A percentile compares a stretch with the other conserved stretches of the same genome.
phyloP scores from a whole-genome alignment of 139 green algal species.

The Haematococcus lacustris region DNA sequence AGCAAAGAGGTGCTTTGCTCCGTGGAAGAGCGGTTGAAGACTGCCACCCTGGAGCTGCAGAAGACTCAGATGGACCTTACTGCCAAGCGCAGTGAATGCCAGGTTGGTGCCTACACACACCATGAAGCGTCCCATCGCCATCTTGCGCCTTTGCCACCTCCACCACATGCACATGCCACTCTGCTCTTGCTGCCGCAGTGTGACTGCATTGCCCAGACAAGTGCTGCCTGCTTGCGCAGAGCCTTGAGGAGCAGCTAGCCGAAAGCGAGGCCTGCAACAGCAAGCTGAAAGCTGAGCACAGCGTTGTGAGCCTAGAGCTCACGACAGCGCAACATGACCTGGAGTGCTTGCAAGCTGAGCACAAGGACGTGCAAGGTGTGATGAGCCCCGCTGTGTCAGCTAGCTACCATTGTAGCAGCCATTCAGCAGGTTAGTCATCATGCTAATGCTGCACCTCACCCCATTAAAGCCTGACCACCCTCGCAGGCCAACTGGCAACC shows the following conservation, averaged over 20 bases:
- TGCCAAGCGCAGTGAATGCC: constrained; percentile 28
- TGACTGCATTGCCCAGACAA: no score
- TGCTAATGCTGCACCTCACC: no score
- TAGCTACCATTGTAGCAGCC: background rate
- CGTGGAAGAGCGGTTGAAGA: constrained; percentile 40
- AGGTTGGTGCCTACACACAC: constrained; percentile 1
- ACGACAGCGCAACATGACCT: constrained; percentile 12
- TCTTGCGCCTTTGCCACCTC: no score
- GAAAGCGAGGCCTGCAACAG: constrained; percentile 15
- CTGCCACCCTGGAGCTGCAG: constrained; percentile 27
- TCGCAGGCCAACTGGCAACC: constrained; percentile 7
- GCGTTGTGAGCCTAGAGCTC: constrained; percentile 10
- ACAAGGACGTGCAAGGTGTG: constrained; percentile 16
- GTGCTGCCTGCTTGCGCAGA: background rate
- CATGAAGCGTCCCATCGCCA: background rate
- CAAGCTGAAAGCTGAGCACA: background rate
- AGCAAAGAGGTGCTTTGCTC: constrained; percentile 43
- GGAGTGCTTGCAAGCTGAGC: constrained; percentile 12
- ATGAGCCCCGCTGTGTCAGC: background rate
- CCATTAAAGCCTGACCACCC: no score
- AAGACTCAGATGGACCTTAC: constrained; percentile 42
- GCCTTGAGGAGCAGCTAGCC: constrained; percentile 25
- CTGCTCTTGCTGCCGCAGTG: no score
- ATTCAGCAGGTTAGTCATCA: no score
- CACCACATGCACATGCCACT: no score